phyloP scores from a whole-genome alignment of 306 rosid species.

The Ormosia semicastrata region DNA sequence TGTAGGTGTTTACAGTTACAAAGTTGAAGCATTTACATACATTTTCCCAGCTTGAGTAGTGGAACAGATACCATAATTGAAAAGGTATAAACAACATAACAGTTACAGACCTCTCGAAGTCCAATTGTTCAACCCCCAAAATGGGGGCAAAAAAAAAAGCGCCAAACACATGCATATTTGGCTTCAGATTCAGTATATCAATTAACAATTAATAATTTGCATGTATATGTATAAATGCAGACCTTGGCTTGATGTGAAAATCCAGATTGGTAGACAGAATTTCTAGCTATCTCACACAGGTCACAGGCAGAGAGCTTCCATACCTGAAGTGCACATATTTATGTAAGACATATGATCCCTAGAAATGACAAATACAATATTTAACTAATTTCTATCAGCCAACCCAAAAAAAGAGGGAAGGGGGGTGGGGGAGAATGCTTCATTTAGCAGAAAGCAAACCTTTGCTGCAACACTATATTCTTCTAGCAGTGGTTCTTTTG shows the following conservation, averaged over 20 bases:
- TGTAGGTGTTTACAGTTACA: neutral
- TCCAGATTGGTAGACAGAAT: slow-evolving; percentile 92
- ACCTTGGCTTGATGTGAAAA: slow-evolving; percentile 78
- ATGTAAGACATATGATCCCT: neutral
- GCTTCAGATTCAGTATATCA: neutral
- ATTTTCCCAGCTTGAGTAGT: neutral
- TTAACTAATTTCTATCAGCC: neutral
- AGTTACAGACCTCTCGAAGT: neutral
- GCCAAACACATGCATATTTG: neutral
- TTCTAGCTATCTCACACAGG: slow-evolving; percentile 82
- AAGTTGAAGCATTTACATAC: neutral
- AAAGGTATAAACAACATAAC: neutral
- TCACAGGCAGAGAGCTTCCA: slow-evolving; percentile 92
- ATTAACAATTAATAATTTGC: neutral
- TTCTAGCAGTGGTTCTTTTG: slow-evolving; percentile 49
- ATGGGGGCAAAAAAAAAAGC: neutral
- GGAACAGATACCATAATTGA: neutral
- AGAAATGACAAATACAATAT: slow-evolving; percentile 19
- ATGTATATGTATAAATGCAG: neutral
- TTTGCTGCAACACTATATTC: slow-evolving; percentile 56
- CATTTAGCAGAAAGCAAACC: slow-evolving; percentile 23
- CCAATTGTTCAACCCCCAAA: neutral
- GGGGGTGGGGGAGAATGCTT: neutral
- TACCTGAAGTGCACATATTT: slow-evolving; percentile 46
- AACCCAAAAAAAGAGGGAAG: neutral